Percentiles rank a stretch among this genome's conserved stretches.
Evolutionary conservation across 495 filamentous ascomycete genomes (phyloP).

Genomic region (Xylaria acuta): DNA sequence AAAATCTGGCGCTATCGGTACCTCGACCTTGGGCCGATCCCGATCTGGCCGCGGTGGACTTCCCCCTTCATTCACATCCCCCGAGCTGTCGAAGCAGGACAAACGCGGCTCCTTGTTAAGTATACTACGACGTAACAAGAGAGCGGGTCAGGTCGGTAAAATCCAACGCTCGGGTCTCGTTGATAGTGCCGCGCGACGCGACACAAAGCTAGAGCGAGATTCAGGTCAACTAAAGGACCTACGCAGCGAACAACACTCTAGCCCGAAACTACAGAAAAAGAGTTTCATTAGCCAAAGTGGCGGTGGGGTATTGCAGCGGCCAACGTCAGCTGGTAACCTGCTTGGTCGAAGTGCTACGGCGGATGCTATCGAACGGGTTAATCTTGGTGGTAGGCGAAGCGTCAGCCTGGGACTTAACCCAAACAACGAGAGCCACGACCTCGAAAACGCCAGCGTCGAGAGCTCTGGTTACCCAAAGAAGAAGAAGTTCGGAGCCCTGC

Average conservation of each 20-base stretch:
- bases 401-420: constrained; percentile 30
- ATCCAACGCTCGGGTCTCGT: constrained; percentile 50
- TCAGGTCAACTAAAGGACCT: constrained; percentile 46
- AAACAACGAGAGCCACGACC: constrained; percentile 22
- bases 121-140: constrained; percentile 55
- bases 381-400: constrained; percentile 28
- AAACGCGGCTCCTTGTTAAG: constrained; percentile 52
- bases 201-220: constrained; percentile 59
- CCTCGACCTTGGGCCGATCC: constrained; percentile 35
- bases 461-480: constrained; percentile 56
- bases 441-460: constrained; percentile 37
- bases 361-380: constrained; percentile 21
- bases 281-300: constrained; percentile 27
- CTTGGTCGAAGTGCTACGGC: constrained; percentile 23
- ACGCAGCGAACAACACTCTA: constrained; percentile 30
- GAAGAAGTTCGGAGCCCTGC: constrained; percentile 64
- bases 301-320: constrained; percentile 32
- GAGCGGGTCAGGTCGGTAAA: constrained; percentile 40
- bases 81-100: constrained; percentile 23
- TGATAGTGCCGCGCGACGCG: constrained; percentile 57
- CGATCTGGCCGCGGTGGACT: constrained; percentile 47
- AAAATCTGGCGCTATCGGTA: constrained; percentile 38
- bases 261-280: constrained; percentile 46
- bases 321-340: constrained; percentile 41
- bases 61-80: constrained; percentile 33